phyloP scores from a whole-genome alignment of 305 asterid genomes.

The Fraxinus velutina region DNA sequence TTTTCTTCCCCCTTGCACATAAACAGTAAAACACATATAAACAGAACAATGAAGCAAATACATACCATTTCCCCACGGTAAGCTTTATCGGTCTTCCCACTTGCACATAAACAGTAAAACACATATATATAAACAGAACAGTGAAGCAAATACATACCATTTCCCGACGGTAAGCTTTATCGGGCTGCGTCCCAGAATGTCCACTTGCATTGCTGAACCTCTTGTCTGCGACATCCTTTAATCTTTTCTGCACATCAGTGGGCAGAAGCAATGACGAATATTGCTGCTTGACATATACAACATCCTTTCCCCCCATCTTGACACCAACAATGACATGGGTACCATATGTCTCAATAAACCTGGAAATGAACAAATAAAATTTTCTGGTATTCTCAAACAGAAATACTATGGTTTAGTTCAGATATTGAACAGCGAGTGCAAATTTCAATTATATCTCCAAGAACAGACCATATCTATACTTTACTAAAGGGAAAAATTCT shows the following conservation, averaged over 20 bases:
- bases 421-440: background rate
- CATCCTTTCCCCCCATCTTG: slow-evolving; percentile 87
- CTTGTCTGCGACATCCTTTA: slow-evolving; percentile 77
- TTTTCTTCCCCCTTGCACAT: background rate
- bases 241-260: slow-evolving; percentile 56
- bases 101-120: slow-evolving; percentile 14
- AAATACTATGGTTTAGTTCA: slow-evolving; percentile 5
- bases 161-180: slow-evolving; percentile 36
- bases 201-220: slow-evolving; percentile 51
- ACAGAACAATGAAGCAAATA: slow-evolving; percentile 18
- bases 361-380: slow-evolving; percentile 24
- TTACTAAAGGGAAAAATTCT: background rate
- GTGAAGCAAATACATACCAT: slow-evolving; percentile 39
- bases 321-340: slow-evolving; percentile 80
- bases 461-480: background rate
- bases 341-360: slow-evolving; percentile 75
- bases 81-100: slow-evolving; percentile 34
- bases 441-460: slow-evolving; percentile 13
- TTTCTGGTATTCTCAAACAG: slow-evolving; percentile 19
- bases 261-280: slow-evolving; percentile 61
- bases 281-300: slow-evolving; percentile 71
- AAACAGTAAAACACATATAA: background rate
- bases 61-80: slow-evolving; percentile 48
- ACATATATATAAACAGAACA: slow-evolving; percentile 5
- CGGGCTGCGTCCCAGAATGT: slow-evolving; percentile 34